These are phyloP conservation scores for Boletus eberwhitei DNA, from an alignment of 768 basidiomycete genomes.

Conservation along the genomic window DNA sequence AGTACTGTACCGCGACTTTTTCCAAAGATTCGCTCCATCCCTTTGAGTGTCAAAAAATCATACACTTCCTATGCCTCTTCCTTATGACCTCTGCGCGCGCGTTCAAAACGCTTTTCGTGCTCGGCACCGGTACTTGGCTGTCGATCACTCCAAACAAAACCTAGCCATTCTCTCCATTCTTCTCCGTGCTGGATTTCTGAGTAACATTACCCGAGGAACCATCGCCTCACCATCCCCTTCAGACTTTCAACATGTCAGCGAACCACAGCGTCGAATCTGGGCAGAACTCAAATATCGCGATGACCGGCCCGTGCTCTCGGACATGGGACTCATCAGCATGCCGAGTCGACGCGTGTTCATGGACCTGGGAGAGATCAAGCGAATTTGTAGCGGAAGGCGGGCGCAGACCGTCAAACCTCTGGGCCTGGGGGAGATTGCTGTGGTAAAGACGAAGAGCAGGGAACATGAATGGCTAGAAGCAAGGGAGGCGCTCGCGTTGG, in stretches of 20 bases:
- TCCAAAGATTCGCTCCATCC: neutral
- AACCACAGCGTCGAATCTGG: slow-evolving; percentile 82
- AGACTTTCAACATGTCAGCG: slow-evolving; percentile 55
- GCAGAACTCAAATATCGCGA: slow-evolving; percentile 92
- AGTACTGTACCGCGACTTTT: neutral
- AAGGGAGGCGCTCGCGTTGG: slow-evolving; percentile 80
- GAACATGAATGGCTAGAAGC: slow-evolving; percentile 89
- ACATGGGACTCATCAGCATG: slow-evolving; percentile 80
- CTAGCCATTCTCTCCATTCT: slow-evolving; percentile 91
- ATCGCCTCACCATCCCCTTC: slow-evolving; percentile 58
- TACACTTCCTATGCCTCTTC: slow-evolving; percentile 45
- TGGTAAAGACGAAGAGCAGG: slow-evolving; percentile 69
- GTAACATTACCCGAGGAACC: slow-evolving; percentile 78
- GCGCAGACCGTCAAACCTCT: slow-evolving; percentile 80
- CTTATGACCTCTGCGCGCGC: slow-evolving; percentile 86
- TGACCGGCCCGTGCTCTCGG: slow-evolving; percentile 75
- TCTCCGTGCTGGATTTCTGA: slow-evolving; percentile 85
- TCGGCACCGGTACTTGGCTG: slow-evolving; percentile 70
- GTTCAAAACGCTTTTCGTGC: slow-evolving; percentile 91
- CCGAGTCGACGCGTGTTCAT: slow-evolving; percentile 82
- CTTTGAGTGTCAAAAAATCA: neutral
- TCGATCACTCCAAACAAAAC: slow-evolving; percentile 85
- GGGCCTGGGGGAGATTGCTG: slow-evolving; percentile 89
- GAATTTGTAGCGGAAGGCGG: slow-evolving; percentile 78
- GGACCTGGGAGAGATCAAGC: slow-evolving; percentile 64